Base-by-base conservation (phyloP, 495 filamentous ascomycete species). In the Xylaria curta region DNA sequence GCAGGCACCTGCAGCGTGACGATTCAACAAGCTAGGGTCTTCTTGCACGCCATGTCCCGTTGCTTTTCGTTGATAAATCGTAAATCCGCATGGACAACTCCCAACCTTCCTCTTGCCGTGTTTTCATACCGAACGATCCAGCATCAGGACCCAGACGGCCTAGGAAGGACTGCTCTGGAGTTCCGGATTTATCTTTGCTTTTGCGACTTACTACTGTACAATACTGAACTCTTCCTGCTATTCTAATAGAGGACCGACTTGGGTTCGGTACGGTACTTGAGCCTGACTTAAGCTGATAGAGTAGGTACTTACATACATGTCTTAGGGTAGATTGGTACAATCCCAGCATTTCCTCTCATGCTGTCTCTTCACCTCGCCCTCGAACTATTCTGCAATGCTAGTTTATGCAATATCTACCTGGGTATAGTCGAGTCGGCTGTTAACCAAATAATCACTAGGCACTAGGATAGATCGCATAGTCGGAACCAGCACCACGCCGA, bases 1-100 rank as follows among this genome's bases (percentile, higher is more conserved):
- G 38, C 38, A 51, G 68, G 68, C 68, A 70, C 33, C 68, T 70
- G 68, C 68, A 70, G 68, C 51, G 59, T 70, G 68, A 70, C 68
- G 68, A 70, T 70, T 70, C 68, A 46, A 70, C 68, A 46, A 70
- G 59, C 68, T 60, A 60, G 58, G 58, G 58, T 60, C 31, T 15
- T 15, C 36, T 38, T 38, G 36, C 36, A 38, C 36, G 36, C 36
- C 36, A 38, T 38, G 36, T 51, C 33, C 33, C 49, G 56, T 67
- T 19, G 13, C 63, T 53, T 42, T 54, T 31, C 49, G 2, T 61
- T 60, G 67, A 69, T 69, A 69, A 60, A 56, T 60, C 24, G 21
- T 38, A 38, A 60, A 38, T 38, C 58, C 58, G 58, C 58, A 19
- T 38, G 17, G 6, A 13, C 58, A 68, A 67, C 65, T 21, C 49